These are phyloP conservation scores for Periconia sp. DNA, from an alignment of 2,329 filamentous ascomycete species.

Conservation along the genomic window DNA sequence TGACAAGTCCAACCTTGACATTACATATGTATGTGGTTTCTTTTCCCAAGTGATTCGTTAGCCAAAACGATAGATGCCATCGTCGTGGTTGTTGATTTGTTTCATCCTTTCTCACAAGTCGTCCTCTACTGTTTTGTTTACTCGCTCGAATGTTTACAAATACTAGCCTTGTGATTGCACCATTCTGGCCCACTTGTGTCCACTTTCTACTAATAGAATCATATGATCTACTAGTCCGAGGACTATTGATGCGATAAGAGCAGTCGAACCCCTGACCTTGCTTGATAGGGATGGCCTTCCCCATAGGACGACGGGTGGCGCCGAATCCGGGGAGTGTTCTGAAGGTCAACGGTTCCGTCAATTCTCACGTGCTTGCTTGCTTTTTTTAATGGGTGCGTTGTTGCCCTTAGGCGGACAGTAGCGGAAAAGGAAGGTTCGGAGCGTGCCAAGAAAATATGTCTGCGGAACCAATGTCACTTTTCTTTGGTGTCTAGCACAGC, in stretches of 20 bases:
- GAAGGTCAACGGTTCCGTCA: no score
- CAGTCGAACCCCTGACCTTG: background rate
- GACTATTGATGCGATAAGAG: background rate
- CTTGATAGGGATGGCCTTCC: background rate
- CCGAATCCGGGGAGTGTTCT: background rate
- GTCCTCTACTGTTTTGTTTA: background rate
- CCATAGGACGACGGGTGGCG: background rate
- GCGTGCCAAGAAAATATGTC: background rate
- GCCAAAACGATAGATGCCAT: no score
- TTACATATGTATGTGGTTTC: no score
- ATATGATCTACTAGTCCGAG: background rate
- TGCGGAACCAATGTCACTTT: background rate
- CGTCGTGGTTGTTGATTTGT: background rate
- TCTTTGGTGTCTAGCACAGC: background rate
- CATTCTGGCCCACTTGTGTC: slow-evolving; percentile 4
- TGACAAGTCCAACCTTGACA: no score
- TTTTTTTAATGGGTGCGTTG: background rate
- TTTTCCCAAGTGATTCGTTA: no score
- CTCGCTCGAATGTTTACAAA: background rate
- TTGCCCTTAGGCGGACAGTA: background rate
- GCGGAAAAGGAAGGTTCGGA: slow-evolving; percentile 2
- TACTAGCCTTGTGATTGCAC: slow-evolving; percentile 13
- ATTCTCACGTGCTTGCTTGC: background rate
- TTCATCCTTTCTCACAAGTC: background rate
- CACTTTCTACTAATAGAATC: background rate